Percentiles rank a stretch among this genome's conserved stretches.
Conservation (phyloP, 352 stramenopile species). For the Aphanomyces invadans region DNA sequence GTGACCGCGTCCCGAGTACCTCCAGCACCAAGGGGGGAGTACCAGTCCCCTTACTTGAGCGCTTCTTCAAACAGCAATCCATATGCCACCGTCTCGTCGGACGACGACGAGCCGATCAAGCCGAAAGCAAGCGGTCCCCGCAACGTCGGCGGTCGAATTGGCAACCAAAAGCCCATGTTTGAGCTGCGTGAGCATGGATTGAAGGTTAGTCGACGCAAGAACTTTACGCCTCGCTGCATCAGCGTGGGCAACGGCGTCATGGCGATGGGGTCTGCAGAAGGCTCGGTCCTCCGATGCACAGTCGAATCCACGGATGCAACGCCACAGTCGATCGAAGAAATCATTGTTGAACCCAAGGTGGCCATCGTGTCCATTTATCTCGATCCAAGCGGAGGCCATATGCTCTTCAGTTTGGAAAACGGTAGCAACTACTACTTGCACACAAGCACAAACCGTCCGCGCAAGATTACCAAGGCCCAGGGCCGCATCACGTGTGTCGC, state of each 20-base stretch:
- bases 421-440: conserved; percentile 83
- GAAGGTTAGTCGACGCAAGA: conserved; percentile 77
- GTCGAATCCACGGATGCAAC: conserved; percentile 67
- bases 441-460: conserved; percentile 57
- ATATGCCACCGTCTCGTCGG: conserved; percentile 27
- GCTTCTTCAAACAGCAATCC: neutral
- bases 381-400: conserved; percentile 68
- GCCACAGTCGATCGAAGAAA: conserved; percentile 56
- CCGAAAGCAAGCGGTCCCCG: neutral
- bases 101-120: conserved; percentile 46
- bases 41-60: conserved; percentile 30
- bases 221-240: conserved; percentile 77
- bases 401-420: conserved; percentile 84
- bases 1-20: conserved; percentile 3
- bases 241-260: conserved; percentile 73
- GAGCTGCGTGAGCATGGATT: conserved; percentile 80
- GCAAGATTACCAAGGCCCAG: conserved; percentile 83
- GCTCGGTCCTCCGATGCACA: conserved; percentile 68
- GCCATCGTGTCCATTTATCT: conserved; percentile 76
- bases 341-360: conserved; percentile 83
- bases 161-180: conserved; percentile 52
- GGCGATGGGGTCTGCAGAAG: conserved; percentile 74
- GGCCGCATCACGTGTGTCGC: conserved; percentile 69
- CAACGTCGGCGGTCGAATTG: neutral
- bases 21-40: conserved; percentile 9